These are phyloP conservation scores for Anisodus acutangulus DNA, from an alignment of 257 asterid species.

Conservation along the genomic window DNA sequence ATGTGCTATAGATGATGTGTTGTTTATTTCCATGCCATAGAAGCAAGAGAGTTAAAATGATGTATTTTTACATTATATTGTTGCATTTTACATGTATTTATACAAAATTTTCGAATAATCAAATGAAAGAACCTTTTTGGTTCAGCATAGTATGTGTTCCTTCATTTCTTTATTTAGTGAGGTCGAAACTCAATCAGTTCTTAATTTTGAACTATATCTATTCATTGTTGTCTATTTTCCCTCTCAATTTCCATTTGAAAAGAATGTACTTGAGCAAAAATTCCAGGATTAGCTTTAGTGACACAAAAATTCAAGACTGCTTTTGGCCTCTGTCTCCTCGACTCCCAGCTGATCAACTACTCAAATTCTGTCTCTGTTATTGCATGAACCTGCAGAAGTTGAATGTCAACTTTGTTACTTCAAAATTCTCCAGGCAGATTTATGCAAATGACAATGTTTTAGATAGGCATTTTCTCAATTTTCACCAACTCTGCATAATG, in stretches of 20 bases:
- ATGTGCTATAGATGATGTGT: background rate
- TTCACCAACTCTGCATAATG: background rate
- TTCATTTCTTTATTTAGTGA: background rate
- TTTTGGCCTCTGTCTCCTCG: background rate
- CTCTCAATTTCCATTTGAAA: background rate
- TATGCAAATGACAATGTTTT: background rate
- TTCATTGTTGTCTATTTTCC: background rate
- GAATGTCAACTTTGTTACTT: background rate
- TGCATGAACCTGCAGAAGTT: background rate
- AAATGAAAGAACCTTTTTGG: slow-evolving; percentile 21
- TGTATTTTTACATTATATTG: background rate
- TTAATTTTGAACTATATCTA: background rate
- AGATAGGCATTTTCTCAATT: background rate
- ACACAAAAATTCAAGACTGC: background rate
- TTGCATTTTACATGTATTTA: slow-evolving; percentile 2
- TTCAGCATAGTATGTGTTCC: slow-evolving; percentile 6
- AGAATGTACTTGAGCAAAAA: background rate
- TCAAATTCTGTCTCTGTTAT: background rate
- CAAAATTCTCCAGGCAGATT: background rate
- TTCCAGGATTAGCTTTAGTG: background rate
- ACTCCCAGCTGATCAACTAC: background rate
- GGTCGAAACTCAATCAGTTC: background rate
- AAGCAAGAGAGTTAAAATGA: background rate
- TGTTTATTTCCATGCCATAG: background rate
- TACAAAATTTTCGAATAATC: background rate